These are phyloP conservation scores for Hypoxylon lienhwacheense DNA, from an alignment of 495 filamentous ascomycete genomes.

Conservation along the genomic window DNA sequence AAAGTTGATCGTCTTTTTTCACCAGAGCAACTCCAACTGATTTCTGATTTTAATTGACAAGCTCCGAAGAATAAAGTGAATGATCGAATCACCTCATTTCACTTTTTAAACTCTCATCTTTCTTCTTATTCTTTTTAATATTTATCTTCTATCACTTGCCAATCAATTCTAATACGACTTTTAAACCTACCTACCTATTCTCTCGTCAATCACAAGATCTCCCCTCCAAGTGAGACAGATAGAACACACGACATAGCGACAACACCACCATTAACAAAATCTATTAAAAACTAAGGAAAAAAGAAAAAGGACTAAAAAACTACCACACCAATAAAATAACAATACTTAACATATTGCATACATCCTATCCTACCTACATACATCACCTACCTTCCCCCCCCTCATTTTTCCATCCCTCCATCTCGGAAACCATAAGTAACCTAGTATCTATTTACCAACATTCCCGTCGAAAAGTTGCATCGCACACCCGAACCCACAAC, in stretches of 20 bases:
- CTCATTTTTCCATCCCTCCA: background rate
- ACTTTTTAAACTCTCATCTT: background rate
- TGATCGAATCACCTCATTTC: background rate
- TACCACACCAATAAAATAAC: constrained; percentile 5
- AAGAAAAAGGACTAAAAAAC: background rate
- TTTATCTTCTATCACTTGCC: background rate
- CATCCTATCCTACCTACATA: background rate
- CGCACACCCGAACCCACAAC: background rate
- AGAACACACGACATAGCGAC: constrained; percentile 32
- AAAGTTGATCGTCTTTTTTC: background rate
- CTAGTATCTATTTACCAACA: too few species aligned
- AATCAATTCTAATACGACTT: too few species aligned
- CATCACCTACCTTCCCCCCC: background rate
- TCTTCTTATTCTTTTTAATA: background rate
- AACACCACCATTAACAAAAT: constrained; percentile 20
- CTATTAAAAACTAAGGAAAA: too few species aligned
- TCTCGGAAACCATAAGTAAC: too few species aligned
- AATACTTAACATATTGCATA: background rate
- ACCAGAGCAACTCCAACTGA: constrained; percentile 15
- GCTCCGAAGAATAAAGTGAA: too few species aligned
- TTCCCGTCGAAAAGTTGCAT: constrained; percentile 14
- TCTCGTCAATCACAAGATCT: constrained; percentile 26
- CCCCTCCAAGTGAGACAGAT: constrained; percentile 30
- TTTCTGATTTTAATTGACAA: too few species aligned
- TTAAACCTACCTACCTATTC: background rate